Conservation (phyloP, 2,329 filamentous ascomycete species). For the Cryphonectria naterciae region DNA sequence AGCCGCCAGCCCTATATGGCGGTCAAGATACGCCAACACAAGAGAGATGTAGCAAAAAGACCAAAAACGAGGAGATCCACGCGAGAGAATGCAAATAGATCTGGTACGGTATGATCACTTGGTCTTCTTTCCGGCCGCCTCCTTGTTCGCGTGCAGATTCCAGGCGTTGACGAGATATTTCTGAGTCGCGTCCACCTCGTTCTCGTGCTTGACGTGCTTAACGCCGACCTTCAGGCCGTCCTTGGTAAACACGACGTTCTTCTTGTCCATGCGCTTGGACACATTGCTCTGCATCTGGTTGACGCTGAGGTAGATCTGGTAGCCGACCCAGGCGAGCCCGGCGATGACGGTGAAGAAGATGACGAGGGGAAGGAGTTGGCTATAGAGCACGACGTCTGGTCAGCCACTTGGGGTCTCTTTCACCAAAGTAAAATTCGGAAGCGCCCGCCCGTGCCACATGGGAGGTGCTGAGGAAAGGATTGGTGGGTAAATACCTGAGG, state of each 20-base stretch:
- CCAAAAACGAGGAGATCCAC: not conserved
- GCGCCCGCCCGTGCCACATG: not conserved
- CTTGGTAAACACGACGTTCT: conserved; percentile 76
- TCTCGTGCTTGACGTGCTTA: conserved; percentile 69
- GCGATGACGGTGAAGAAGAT: conserved; percentile 64
- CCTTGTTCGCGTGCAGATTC: conserved; percentile 54
- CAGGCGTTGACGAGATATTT: conserved; percentile 68
- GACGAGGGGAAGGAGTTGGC: conserved; percentile 68
- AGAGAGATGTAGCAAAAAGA: not conserved
- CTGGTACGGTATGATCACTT: conserved; percentile 30
- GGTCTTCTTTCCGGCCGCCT: conserved; percentile 36
- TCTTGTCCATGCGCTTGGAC: conserved; percentile 72
- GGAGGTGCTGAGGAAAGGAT: not conserved
- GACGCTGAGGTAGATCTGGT: conserved; percentile 72
- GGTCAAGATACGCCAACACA: not conserved
- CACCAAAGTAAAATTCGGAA: not conserved
- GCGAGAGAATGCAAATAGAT: not conserved
- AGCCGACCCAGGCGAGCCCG: conserved; percentile 66
- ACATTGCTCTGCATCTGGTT: conserved; percentile 68
- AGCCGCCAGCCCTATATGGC: not conserved
- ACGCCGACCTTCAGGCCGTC: conserved; percentile 75
- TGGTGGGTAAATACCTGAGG: conserved; percentile 20
- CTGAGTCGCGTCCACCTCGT: conserved; percentile 75
- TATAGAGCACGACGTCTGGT: conserved; percentile 34
- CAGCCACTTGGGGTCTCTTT: not conserved